Evolutionary conservation across 1,284 basidiomycete genomes (phyloP), one percentile per base, ranked within the genome.

Genomic region (Naganishia liquefaciens): DNA sequence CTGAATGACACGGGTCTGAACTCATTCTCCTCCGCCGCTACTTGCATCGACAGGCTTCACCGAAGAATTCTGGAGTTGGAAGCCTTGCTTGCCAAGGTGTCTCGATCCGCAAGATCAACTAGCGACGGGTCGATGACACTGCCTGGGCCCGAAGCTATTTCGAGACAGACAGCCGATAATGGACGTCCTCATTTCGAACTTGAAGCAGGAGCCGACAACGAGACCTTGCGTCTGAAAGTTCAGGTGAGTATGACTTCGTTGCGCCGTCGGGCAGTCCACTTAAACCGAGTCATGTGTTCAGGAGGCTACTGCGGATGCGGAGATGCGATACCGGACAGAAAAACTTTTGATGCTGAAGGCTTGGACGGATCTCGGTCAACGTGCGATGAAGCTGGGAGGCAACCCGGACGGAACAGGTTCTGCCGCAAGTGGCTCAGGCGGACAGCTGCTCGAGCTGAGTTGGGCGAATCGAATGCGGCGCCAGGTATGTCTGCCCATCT

Each of bases 301-400:
- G 69, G 69, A 71, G 64, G 54, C 66, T 7, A 79, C 84, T 68
- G 72, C 76, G 49, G 87, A 89, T 43, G 78, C 83, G 50, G 84
- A 83, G 53, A 82, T 81, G 65, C 84, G 85, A 27, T 90, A 91
- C 74, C 82, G 84, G 63, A 81, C 83, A 55, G 91, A 94, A 75
- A 89, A 91, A 69, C 85, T 87, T 70, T 82, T 91, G 62, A 88
- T 94, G 86, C 80, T 91, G 25, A 83, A 87, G 57, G 85, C 86
- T 11, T 82, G 91, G 69, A 90, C 92, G 74, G 82, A 81, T 47
- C 77, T 85, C 44, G 88, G 89, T 3, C 86, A 89, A 82, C 81
- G 83, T 50, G 83, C 81, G 17, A 80, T 85, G 49, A 83, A 88
- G 66, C 83, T 81, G 50, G n/a, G 54, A 51, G 10, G 46, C 6